These are phyloP conservation scores for Coelastrella sp. DNA, from an alignment of 139 green algal species.

Conservation along the genomic window DNA sequence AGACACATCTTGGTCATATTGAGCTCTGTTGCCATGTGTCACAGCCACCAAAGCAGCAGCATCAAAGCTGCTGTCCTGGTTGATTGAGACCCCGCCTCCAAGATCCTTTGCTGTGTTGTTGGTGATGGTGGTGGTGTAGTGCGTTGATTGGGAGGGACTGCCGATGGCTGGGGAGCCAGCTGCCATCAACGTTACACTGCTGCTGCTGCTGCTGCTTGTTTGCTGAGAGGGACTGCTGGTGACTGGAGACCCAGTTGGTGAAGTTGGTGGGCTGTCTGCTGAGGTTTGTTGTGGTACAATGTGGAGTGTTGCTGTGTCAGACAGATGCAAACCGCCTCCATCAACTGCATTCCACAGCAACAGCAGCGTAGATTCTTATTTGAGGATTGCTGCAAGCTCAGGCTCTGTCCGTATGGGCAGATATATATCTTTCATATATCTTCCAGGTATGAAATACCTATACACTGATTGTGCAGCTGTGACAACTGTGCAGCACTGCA, in stretches of 20 bases:
- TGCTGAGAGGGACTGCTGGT: not conserved
- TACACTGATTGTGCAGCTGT: no score
- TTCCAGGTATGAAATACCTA: no score
- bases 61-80: not conserved
- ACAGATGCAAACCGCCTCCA: not conserved
- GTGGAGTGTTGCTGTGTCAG: not conserved
- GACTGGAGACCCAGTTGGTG: not conserved
- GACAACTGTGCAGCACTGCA: no score
- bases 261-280: not conserved
- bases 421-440: no score
- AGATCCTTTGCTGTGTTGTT: not conserved
- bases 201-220: no score
- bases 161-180: not conserved
- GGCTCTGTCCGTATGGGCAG: not conserved
- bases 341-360: not conserved
- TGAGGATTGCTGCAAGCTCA: not conserved
- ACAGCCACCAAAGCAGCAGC: not conserved
- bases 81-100: not conserved
- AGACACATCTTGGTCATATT: slow-evolving; percentile 18
- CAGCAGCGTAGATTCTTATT: not conserved
- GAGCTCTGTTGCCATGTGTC: not conserved
- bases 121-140: not conserved
- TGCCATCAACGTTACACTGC: no score
- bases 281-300: no score
- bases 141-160: not conserved